Evolutionary conservation across 441 rosid species (phyloP), one percentile per base, ranked within the genome.

Genomic region (Pelargonium fulgidum): DNA sequence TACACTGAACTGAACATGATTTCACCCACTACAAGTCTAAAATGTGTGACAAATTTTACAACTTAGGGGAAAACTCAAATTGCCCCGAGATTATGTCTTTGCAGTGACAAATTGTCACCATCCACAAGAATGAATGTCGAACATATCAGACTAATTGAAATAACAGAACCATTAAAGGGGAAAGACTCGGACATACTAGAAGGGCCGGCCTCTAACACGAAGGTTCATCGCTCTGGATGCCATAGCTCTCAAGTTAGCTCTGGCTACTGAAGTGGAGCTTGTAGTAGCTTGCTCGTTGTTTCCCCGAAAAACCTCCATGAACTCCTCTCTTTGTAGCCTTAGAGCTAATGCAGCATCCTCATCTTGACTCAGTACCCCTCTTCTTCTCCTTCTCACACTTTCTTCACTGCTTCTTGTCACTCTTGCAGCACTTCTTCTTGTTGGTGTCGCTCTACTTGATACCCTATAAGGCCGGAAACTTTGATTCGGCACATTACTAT

Each of bases 181-280:
- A 73, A 69, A 73, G 13, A 11, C 65, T 42, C n/a, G 39, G 9
- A 8, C 54, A 54, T 24, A 62, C 76, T 75, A 83, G 24, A 3
- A 5, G 12, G 66, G 69, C 20, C 64, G 82, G 56, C 80, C 70
- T 77, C 90, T 80, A 19, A 71, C 70, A 1, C 93, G 80, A 59
- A 73, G 19, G 67, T 68, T 84, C 59, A 80, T 72, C 67, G 97
- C 98, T 79, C 96, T 86, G 36, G 97, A 88, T 59, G 97, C 98
- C 97, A 90, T 86, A 22, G 96, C 95, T 82, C 98, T 83, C 70
- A 88, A 72, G 73, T 90, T 95, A 73, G 89, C 88, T 86, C 96
- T 87, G 29, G 98, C 99, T 20, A 64, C 48, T 17, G 85, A 81
- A 69, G 87, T 68, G 44, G 83, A 63, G 50, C 72, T 80, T 17